A percentile compares a stretch with the other conserved stretches of the same genome.
These are phyloP conservation scores for Hibiscus tridactylites DNA, from an alignment of 345 rosid species.

Conservation along the genomic window DNA sequence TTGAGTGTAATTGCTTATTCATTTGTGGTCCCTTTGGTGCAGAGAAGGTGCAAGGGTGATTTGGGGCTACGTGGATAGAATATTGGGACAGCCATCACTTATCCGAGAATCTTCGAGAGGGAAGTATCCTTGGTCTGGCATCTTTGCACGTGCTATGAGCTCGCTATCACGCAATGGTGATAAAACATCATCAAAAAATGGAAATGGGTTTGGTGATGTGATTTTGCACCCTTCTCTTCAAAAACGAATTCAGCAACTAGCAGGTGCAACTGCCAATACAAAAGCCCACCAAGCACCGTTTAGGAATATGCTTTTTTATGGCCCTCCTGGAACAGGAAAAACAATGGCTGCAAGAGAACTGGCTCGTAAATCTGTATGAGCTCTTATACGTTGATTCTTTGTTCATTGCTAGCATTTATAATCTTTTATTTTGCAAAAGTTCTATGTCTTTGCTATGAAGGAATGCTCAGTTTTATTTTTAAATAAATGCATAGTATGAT, in stretches of 20 bases:
- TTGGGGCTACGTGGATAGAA: conserved; percentile 95
- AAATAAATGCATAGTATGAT: neutral
- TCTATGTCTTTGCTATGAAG: neutral
- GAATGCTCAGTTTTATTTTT: neutral
- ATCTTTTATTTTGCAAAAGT: neutral
- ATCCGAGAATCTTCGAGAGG: conserved; percentile 94
- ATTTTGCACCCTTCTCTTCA: conserved; percentile 80
- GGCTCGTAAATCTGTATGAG: conserved; percentile 77
- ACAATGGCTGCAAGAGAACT: conserved; percentile 97
- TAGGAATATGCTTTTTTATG: conserved; percentile 89
- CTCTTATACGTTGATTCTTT: neutral
- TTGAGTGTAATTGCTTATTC: conserved; percentile 2
- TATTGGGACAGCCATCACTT: conserved; percentile 89
- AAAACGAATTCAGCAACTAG: conserved; percentile 73
- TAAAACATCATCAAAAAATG: conserved; percentile 25
- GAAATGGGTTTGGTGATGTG: conserved; percentile 91
- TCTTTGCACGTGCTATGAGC: conserved; percentile 34
- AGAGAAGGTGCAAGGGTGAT: conserved; percentile 97
- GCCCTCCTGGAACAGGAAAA: conserved; percentile 99
- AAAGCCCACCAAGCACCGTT: conserved; percentile 91
- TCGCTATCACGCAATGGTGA: conserved; percentile 33
- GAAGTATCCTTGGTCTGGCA: conserved; percentile 95
- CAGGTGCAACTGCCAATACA: conserved; percentile 88
- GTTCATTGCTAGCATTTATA: neutral
- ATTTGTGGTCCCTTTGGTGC: conserved; percentile 17